A percentile compares a stretch with the other conserved stretches of the same genome.
These are phyloP conservation scores for Macrotyloma uniflorum DNA, from an alignment of 306 rosid species.

Conservation along the genomic window DNA sequence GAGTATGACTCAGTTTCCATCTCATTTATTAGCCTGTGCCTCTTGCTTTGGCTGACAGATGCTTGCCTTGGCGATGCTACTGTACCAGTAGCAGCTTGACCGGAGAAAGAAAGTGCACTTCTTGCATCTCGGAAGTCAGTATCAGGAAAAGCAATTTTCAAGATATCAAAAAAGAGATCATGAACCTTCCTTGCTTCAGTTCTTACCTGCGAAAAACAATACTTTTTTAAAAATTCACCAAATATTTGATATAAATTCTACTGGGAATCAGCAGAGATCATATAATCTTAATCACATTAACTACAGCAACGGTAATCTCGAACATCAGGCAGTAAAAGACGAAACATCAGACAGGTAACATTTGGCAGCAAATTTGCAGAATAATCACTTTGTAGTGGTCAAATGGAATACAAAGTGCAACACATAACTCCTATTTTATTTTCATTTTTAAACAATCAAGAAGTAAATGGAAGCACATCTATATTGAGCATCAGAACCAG, in stretches of 20 bases:
- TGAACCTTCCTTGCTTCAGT: constrained; percentile 95
- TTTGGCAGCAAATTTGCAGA: constrained; percentile 1
- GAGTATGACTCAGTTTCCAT: constrained; percentile 63
- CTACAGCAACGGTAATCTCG: not conserved
- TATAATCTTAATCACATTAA: not conserved
- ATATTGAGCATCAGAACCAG: not conserved
- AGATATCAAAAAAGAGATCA: constrained; percentile 91
- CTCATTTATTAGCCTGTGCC: constrained; percentile 65
- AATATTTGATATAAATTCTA: not conserved
- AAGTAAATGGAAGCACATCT: not conserved
- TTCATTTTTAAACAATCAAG: not conserved
- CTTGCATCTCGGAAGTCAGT: constrained; percentile 84
- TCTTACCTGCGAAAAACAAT: constrained; percentile 69
- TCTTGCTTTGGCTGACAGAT: constrained; percentile 63
- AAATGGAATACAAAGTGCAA: not conserved
- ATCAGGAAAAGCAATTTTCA: constrained; percentile 93
- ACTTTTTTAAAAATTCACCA: constrained; percentile 1
- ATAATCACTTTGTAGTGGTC: constrained; percentile 14
- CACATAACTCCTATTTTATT: not conserved
- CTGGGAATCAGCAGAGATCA: not conserved
- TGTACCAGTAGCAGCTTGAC: constrained; percentile 47
- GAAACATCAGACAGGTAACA: not conserved
- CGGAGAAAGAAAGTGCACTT: constrained; percentile 71
- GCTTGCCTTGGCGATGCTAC: constrained; percentile 65
- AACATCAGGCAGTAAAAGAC: not conserved